phyloP scores from a whole-genome alignment of 257 asterid genomes.

The Primulina huaijiensis region DNA sequence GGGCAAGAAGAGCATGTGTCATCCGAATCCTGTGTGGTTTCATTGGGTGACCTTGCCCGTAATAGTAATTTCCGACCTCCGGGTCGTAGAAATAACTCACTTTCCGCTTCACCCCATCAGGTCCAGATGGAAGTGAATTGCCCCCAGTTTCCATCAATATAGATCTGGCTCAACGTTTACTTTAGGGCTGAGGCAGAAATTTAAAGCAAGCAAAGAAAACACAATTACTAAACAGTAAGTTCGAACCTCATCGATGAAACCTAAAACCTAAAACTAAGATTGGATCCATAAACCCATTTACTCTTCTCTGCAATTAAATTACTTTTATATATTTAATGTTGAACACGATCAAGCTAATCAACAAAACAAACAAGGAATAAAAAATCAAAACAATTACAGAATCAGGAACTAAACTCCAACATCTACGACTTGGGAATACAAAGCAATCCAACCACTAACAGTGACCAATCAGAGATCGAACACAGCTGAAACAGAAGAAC shows the following conservation, averaged over 20 bases:
- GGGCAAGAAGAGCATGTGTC: conserved; percentile 64
- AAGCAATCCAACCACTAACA: not conserved
- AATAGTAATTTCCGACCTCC: conserved; percentile 59
- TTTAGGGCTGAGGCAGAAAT: not conserved
- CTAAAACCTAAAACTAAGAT: not conserved
- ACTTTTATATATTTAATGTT: not conserved
- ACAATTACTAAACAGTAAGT: too few species aligned
- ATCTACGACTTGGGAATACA: not conserved
- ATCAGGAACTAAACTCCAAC: not conserved
- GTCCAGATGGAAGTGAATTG: conserved; percentile 48
- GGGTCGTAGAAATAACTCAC: conserved; percentile 62
- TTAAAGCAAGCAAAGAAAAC: not conserved
- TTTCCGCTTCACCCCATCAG: conserved; percentile 65
- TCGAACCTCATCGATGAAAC: not conserved
- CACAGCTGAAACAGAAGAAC: not conserved
- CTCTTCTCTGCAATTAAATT: not conserved
- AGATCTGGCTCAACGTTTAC: not conserved
- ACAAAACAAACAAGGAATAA: not conserved
- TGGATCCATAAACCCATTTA: not conserved
- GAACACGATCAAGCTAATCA: not conserved
- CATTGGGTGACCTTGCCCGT: conserved; percentile 69
- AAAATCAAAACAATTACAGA: not conserved
- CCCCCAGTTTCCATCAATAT: conserved; percentile 47
- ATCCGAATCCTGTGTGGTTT: conserved; percentile 65
- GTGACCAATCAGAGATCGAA: not conserved